Percentiles rank a stretch among this genome's conserved stretches.
These are phyloP conservation scores for Flaveria brownii DNA, from an alignment of 129 eudicot species.

Conservation along the genomic window DNA sequence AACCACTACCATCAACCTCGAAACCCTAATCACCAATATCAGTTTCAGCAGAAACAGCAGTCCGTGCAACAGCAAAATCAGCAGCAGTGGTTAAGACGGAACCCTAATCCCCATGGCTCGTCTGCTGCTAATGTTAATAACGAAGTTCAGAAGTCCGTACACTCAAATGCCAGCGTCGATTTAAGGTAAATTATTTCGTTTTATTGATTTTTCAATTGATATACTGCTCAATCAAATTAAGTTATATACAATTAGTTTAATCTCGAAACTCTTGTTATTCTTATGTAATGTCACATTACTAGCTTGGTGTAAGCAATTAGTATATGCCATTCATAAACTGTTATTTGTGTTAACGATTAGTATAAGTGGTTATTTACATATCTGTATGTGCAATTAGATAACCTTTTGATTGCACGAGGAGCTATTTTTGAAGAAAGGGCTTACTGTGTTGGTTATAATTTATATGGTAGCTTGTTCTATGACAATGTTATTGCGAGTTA, in stretches of 20 bases:
- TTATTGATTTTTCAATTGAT: slow-evolving; percentile 1
- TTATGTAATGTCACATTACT: neutral
- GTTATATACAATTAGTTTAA: too few relatives aligned
- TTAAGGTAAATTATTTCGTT: slow-evolving; percentile 12
- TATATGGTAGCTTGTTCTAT: too few relatives aligned
- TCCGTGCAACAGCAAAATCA: slow-evolving; percentile 22
- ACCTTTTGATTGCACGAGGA: neutral
- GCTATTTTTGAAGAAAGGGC: neutral
- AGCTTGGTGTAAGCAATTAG: neutral
- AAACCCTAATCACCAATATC: slow-evolving; percentile 12
- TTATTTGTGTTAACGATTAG: too few relatives aligned
- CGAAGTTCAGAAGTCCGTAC: slow-evolving; percentile 34
- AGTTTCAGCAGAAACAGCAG: slow-evolving; percentile 23
- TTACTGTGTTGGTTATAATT: neutral
- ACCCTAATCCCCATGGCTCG: slow-evolving; percentile 13
- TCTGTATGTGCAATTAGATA: too few relatives aligned
- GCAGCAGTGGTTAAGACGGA: slow-evolving; percentile 45
- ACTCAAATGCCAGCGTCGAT: slow-evolving; percentile 28
- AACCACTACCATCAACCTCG: slow-evolving; percentile 30
- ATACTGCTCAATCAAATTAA: too few relatives aligned
- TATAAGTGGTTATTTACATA: too few relatives aligned
- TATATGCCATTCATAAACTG: too few relatives aligned
- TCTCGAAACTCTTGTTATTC: too few relatives aligned
- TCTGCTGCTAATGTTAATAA: neutral
- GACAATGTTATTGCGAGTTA: neutral